These are phyloP conservation scores for Aphelidium insulamus DNA, from an alignment of 371 early-diverging fungal species.

Conservation along the genomic window DNA sequence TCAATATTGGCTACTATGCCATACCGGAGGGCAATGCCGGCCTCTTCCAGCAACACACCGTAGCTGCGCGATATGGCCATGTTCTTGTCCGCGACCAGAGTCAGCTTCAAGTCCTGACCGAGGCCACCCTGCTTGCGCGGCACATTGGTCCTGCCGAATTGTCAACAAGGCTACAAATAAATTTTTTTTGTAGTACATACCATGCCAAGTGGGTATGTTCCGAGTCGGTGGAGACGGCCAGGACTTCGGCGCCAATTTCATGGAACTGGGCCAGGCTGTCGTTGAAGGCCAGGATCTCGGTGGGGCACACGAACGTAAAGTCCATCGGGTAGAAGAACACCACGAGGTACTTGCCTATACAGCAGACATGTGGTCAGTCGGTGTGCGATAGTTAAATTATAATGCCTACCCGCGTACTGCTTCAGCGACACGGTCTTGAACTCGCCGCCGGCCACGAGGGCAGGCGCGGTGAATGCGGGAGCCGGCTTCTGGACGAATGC, in stretches of 20 bases:
- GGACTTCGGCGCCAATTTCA: conserved; percentile 39
- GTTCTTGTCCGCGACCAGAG: conserved; percentile 60
- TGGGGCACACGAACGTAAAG: conserved; percentile 68
- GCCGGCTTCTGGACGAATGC: conserved; percentile 31
- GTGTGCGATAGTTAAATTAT: conserved; percentile 2
- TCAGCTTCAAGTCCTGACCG: conserved; percentile 56
- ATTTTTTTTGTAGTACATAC: conserved; percentile 3
- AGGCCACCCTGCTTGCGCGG: conserved; percentile 76
- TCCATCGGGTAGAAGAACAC: conserved; percentile 68
- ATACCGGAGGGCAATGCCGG: conserved; percentile 15
- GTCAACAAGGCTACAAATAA: conserved; percentile 7
- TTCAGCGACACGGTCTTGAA: conserved; percentile 49
- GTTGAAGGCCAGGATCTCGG: conserved; percentile 73
- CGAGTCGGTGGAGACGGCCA: conserved; percentile 64
- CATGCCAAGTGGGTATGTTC: conserved; percentile 21
- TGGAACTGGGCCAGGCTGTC: conserved; percentile 66
- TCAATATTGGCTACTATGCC: not conserved
- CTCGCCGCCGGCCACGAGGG: conserved; percentile 34
- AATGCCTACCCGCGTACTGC: conserved; percentile 52
- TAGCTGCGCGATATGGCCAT: conserved; percentile 61
- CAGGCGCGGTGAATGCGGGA: conserved; percentile 42
- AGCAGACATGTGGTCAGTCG: not conserved
- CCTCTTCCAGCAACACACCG: conserved; percentile 50
- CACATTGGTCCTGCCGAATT: conserved; percentile 49
- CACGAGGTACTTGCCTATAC: conserved; percentile 28